Evolutionary conservation across 129 eudicot species (phyloP).

Genomic region (Escallonia herrerae): DNA sequence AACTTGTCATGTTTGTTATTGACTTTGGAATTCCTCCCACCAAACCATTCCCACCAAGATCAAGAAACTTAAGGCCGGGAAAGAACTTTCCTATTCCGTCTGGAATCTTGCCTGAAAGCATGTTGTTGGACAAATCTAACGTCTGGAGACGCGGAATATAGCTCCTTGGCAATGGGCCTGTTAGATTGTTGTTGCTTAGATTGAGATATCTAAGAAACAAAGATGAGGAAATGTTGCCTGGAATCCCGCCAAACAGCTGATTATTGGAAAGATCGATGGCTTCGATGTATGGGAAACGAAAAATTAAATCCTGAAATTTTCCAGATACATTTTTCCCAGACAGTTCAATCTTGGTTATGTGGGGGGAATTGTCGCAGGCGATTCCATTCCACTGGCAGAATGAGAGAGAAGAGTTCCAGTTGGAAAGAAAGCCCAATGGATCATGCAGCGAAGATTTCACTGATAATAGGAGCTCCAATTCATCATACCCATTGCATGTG

Average conservation of each 20-base stretch:
- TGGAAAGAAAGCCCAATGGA: slow-evolving; percentile 50
- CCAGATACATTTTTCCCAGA: slow-evolving; percentile 61
- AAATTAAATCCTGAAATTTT: slow-evolving; percentile 37
- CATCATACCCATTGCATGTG: slow-evolving; percentile 30
- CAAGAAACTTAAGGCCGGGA: slow-evolving; percentile 44
- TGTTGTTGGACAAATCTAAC: slow-evolving; percentile 71
- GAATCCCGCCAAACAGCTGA: slow-evolving; percentile 52
- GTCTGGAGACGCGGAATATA: slow-evolving; percentile 33
- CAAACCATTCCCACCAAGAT: slow-evolving; percentile 77
- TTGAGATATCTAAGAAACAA: slow-evolving; percentile 56
- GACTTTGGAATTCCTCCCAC: slow-evolving; percentile 62
- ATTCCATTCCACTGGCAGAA: slow-evolving; percentile 72
- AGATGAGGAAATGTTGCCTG: slow-evolving; percentile 35
- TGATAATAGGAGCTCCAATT: slow-evolving; percentile 36
- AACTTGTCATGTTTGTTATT: slow-evolving; percentile 40
- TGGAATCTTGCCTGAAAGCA: slow-evolving; percentile 55
- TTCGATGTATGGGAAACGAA: slow-evolving; percentile 40
- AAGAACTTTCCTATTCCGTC: slow-evolving; percentile 40
- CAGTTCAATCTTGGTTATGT: slow-evolving; percentile 50
- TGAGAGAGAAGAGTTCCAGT: slow-evolving; percentile 51
- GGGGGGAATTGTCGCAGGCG: slow-evolving; percentile 41
- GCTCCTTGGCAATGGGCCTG: slow-evolving; percentile 46
- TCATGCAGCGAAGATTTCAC: slow-evolving; percentile 56
- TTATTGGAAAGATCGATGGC: slow-evolving; percentile 60
- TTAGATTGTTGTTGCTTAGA: slow-evolving; percentile 70